Evolutionary conservation across 2,329 filamentous ascomycete species (phyloP), one percentile per base, ranked within the genome.

Genomic region (Fusarium drepaniforme): DNA sequence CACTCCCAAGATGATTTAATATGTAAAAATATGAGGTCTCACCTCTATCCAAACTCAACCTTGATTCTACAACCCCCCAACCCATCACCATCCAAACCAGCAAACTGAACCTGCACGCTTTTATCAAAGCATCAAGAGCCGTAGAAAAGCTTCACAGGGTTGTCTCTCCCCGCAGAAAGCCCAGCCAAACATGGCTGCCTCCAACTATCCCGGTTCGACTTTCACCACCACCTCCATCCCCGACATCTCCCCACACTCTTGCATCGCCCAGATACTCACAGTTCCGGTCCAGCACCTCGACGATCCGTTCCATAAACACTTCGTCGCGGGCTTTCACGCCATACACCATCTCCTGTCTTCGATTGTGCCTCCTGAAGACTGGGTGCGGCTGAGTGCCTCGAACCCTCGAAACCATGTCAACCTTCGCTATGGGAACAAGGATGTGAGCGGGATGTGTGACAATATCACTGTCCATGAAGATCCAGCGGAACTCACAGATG

Each of bases 361-460:
- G 23, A n/a, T 61, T 16, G 53, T 66, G 28, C n/a, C 18, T 44
- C 21, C 57, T 6, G 23, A 62, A 11, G 35, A 61, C 12, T 53
- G 21, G 35, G 33, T 66, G 11, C 57, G 46, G 42, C 44, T 66
- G 57, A 66, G 57, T 35, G 42, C 44, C 25, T 66, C 64, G 25
- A 21, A 66, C 11, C 64, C 64, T 38, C 37, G 28, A 33, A 5
- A n/a, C 3, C 57, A 66, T 42, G 28, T 18, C 25, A 42, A 35
- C 44, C 35, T 66, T 7, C 23, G 37, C 1, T 66, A 62, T 4
- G 64, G 64, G 12, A 58, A 46, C 44, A 66, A 53, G 35, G 15
- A 66, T 16, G 64, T 62, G 12, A 21, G 33, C 4, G 57, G 35
- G 23, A 18, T 35, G 25, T 25, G 16, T 21, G 23, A 30, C 30